Evolutionary conservation across 2,329 filamentous ascomycete genomes (phyloP), one percentile per base, ranked within the genome.

Genomic region (Lachnellula arida): DNA sequence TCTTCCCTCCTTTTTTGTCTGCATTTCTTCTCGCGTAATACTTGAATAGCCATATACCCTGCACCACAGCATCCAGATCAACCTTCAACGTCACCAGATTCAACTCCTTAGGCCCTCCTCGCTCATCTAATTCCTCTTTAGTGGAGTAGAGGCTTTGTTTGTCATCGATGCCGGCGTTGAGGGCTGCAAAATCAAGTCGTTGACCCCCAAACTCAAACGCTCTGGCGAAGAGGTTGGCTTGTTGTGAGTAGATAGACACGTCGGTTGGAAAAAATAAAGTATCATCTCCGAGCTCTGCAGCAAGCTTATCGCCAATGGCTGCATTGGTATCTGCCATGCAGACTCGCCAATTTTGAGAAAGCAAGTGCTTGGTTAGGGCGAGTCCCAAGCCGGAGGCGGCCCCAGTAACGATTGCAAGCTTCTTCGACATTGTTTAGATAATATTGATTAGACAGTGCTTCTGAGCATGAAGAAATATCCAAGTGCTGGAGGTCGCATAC

Each of bases 361-460:
- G 60, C 19, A 78, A 70, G 55, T 76, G 72, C 15, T 70, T 72
- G 17, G 74, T 73, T 11, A 76, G 64, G 11, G 70, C 72, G 17
- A 76, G 71, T 44, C 75, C 75, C 43, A 77, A 75, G 55, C 75
- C 75, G 51, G 72, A 74, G 46, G 70, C 73, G 19, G 70, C 75
- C 19, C 75, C 75, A 17, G 75, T 78, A 19, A 77, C 67, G n/a
- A 78, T 70, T 6, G 73, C 75, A 35, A 75, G 71, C 7, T 71
- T 71, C 46, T 56, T 59, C 4, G 56, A 59, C 60, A 60, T 62
- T 53, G 23, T n/a, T 52, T 12, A 23, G 23, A 44, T 46, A 42
- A 32, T 11, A 4, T 32, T 12, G 28, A 32, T 32, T 32, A 12
- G 3, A 32, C 28, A 32, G 28, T 32, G 28, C 28, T 32, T 32